These are phyloP conservation scores for Rhododendron griersonianum DNA, from an alignment of 148 eudicot genomes.

Conservation along the genomic window DNA sequence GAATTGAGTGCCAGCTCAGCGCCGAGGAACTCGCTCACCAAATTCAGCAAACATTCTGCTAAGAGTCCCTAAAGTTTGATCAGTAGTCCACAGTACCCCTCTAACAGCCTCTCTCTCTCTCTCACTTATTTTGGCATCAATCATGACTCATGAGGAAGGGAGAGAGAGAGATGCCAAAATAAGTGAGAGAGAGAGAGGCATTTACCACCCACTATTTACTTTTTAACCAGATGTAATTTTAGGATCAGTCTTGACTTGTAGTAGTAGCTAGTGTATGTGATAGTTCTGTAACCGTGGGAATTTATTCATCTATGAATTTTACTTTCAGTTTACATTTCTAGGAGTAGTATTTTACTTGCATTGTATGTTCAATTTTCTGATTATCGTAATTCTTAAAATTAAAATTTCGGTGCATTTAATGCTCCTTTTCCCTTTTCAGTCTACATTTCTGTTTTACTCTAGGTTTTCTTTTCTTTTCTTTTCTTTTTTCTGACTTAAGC, in stretches of 20 bases:
- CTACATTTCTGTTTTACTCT: no score
- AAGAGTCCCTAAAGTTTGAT: neutral
- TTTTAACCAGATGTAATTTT: neutral
- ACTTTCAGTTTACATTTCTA: neutral
- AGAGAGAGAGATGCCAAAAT: no score
- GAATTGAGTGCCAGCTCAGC: constrained; percentile 88
- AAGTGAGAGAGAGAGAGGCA: neutral
- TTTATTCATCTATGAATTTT: neutral
- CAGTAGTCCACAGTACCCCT: neutral
- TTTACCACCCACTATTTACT: neutral
- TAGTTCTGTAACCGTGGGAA: neutral
- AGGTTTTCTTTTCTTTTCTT: no score
- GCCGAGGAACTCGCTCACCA: constrained; percentile 89
- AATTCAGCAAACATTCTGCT: constrained; percentile 85
- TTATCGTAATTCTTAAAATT: neutral
- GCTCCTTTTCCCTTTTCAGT: neutral
- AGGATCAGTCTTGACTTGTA: neutral
- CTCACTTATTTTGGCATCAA: neutral
- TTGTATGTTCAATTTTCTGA: neutral
- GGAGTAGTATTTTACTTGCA: neutral
- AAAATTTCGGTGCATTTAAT: neutral
- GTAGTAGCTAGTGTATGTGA: neutral
- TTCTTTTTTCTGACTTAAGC: neutral
- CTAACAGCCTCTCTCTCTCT: neutral
- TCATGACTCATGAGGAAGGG: neutral